Evolutionary conservation across 2,329 filamentous ascomycete species (phyloP).

Genomic region (Penicillium expansum): DNA sequence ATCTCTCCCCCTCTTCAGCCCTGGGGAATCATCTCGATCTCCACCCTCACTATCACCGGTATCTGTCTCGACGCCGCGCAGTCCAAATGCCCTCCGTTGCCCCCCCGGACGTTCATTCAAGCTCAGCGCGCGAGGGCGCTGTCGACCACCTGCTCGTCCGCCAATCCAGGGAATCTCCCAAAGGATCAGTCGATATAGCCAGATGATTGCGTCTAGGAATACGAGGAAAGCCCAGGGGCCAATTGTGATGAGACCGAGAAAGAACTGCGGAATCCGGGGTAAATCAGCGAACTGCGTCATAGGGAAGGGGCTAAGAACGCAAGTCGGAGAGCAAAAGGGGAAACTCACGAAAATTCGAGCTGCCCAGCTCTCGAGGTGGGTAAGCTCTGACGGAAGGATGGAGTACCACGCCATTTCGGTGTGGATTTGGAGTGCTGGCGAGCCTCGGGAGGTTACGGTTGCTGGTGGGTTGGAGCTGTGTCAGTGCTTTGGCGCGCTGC

Average conservation of each 20-base stretch:
- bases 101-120: slow-evolving; percentile 58
- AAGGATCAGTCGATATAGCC: slow-evolving; percentile 56
- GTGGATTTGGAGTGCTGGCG: background rate
- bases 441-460: slow-evolving; percentile 7
- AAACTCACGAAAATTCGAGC: slow-evolving; percentile 60
- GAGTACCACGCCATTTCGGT: slow-evolving; percentile 62
- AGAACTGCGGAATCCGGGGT: slow-evolving; percentile 45
- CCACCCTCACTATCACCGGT: slow-evolving; percentile 9
- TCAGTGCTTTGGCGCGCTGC: background rate
- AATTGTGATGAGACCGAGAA: slow-evolving; percentile 60
- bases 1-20: background rate
- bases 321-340: background rate
- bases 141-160: slow-evolving; percentile 59
- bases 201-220: slow-evolving; percentile 63
- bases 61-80: slow-evolving; percentile 23
- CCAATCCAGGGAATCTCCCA: slow-evolving; percentile 61
- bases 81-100: slow-evolving; percentile 30
- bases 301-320: background rate
- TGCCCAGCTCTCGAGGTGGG: slow-evolving; percentile 60
- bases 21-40: background rate
- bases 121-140: slow-evolving; percentile 60
- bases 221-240: slow-evolving; percentile 62
- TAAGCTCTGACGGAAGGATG: slow-evolving; percentile 59
- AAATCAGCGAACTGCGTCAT: slow-evolving; percentile 1
- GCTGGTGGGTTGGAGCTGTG: slow-evolving; percentile 7